Conservation (phyloP, 1,284 basidiomycete genomes). For the Ceratobasidium sp. region DNA sequence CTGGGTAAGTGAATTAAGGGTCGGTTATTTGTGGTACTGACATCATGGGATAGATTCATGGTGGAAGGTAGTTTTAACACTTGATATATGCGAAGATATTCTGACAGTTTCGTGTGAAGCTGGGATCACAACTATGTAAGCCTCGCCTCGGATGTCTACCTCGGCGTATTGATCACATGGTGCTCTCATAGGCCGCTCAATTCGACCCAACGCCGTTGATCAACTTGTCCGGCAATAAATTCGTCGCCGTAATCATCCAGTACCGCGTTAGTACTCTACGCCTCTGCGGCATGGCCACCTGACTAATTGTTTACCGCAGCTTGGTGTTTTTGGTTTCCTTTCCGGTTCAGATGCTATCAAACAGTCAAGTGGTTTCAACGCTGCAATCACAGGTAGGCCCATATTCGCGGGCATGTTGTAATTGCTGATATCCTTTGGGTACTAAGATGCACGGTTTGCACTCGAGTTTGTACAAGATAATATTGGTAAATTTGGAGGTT, state of each 20-base stretch:
- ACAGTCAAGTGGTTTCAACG: constrained; percentile 6
- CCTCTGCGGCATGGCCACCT: no score
- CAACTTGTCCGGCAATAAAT: constrained; percentile 26
- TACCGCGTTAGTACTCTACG: constrained; percentile 6
- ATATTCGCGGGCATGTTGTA: no score
- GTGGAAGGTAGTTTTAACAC: constrained; percentile 6
- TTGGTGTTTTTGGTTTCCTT: constrained; percentile 12
- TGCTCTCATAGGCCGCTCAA: constrained; percentile 10
- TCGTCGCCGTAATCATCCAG: constrained; percentile 24
- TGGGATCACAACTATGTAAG: constrained; percentile 28
- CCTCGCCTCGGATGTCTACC: no score
- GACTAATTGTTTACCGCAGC: neutral
- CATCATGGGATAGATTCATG: constrained; percentile 11
- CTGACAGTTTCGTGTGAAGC: constrained; percentile 4
- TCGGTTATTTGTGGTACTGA: neutral
- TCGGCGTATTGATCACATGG: neutral
- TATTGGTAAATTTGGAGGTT: constrained; percentile 27
- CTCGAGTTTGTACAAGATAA: constrained; percentile 24
- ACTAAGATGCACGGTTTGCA: constrained; percentile 19
- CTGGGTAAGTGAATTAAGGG: constrained; percentile 2
- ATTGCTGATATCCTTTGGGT: no score
- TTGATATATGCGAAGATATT: neutral
- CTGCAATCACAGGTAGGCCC: neutral
- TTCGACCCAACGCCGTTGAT: constrained; percentile 37
- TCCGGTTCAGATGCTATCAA: neutral